These are phyloP conservation scores for Penicillium sp. DNA, from an alignment of 2,329 filamentous ascomycete species.

Conservation along the genomic window DNA sequence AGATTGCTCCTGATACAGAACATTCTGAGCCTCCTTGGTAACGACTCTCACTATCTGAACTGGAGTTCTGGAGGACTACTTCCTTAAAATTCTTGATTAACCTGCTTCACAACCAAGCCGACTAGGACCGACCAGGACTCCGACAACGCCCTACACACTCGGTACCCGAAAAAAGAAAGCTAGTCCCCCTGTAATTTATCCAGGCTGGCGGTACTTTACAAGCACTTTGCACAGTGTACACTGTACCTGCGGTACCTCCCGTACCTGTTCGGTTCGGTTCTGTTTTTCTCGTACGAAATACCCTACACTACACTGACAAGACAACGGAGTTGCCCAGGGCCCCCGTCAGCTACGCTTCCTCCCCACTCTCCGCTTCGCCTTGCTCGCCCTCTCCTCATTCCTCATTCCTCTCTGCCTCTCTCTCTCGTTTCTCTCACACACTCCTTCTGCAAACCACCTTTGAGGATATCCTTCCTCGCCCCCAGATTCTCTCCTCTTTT, in stretches of 20 bases:
- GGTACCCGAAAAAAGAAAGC: constrained; percentile 1
- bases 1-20: background rate
- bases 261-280: background rate
- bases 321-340: constrained; percentile 5
- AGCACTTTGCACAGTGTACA: background rate
- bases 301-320: too few relatives aligned
- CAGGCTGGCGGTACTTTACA: background rate
- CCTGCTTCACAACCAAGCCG: background rate
- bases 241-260: background rate
- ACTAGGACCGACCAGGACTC: background rate
- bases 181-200: constrained; percentile 25
- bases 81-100: background rate
- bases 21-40: background rate
- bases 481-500: constrained; percentile 15
- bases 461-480: constrained; percentile 7
- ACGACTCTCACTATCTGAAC: background rate
- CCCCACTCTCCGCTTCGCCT: constrained; percentile 28
- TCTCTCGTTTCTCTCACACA: constrained; percentile 12
- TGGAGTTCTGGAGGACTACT: background rate
- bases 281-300: too few relatives aligned
- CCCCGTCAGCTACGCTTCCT: constrained; percentile 23
- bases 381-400: constrained; percentile 20
- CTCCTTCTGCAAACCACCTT: background rate
- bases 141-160: background rate
- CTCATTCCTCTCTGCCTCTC: constrained; percentile 18